Base-by-base conservation (phyloP, 352 stramenopile genomes). In the Elongisporangium prolatum region DNA sequence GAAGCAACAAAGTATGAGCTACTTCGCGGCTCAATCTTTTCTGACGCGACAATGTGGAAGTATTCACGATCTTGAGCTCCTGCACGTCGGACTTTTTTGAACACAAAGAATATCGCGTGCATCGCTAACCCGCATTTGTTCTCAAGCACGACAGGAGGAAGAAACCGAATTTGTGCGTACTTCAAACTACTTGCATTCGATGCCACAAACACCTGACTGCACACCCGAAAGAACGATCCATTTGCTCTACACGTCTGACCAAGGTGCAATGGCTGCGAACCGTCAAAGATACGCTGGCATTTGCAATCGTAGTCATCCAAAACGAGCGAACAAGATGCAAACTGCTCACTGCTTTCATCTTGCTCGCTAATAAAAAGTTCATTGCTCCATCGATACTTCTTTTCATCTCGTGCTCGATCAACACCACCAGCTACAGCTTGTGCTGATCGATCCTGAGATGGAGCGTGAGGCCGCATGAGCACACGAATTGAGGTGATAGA, bases 231-330 rank as follows among this genome's bases (percentile, higher is more conserved):
- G n/a, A 74, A 93, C 16, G 69, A 83, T 17, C 83, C 83, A 37
- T 89, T 93, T 4, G 83, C 66, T 16, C 73, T 72, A 53, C 83
- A 93, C 17, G 78, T 86, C 28, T 91, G 72, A 24, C 71, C 88
- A 5, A 86, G 71, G 47, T 93, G 80, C 21, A 93, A 69, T 52
- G 80, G 80, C 25, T 89, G 66, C 3, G 83, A 85, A 48, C 79
- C 79, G 24, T 91, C 81, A 53, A 93, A 83, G 77, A 91, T 91
- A 28, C 82, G 80, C 58, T 89, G 79, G 51, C 85, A 95, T 24
- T 72, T 71, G 58, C 85, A 95, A 17, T 83, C 74, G 20, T 86
- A 91, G 49, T 93, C 83, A 21, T 85, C 78, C 0, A 90, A 64
- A 25, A 89, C 66, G 1, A 89, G 68, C 8, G 80, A 89, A 48